Conservation (phyloP, 768 basidiomycete genomes). For the Naganishia antarctica region DNA sequence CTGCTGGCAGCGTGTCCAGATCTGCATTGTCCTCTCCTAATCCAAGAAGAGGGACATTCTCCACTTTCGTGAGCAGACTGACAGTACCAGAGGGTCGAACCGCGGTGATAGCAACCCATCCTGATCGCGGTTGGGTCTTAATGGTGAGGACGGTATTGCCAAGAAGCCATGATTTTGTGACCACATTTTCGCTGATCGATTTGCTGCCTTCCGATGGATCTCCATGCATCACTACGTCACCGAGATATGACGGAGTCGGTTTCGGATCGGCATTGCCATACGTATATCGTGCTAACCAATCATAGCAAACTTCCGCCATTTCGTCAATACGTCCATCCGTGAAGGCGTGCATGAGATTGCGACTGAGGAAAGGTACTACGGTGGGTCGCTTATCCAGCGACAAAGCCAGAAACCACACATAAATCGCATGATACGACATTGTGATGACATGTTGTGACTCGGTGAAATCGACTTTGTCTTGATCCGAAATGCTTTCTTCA, state of each 20-base stretch:
- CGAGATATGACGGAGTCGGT: slow-evolving; percentile 71
- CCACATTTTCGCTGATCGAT: slow-evolving; percentile 26
- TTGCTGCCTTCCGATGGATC: slow-evolving; percentile 36
- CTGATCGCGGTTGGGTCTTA: slow-evolving; percentile 63
- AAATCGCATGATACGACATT: slow-evolving; percentile 83
- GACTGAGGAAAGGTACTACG: slow-evolving; percentile 78
- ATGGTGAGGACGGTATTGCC: slow-evolving; percentile 82
- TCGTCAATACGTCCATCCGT: slow-evolving; percentile 73
- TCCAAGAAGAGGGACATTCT: slow-evolving; percentile 81
- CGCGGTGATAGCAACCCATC: slow-evolving; percentile 83
- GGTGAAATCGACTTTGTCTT: slow-evolving; percentile 54
- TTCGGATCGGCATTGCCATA: slow-evolving; percentile 90
- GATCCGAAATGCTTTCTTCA: slow-evolving; percentile 24
- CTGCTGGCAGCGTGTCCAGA: slow-evolving; percentile 63
- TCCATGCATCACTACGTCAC: slow-evolving; percentile 70
- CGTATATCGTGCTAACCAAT: slow-evolving; percentile 92
- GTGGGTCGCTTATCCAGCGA: slow-evolving; percentile 72
- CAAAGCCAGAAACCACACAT: slow-evolving; percentile 88
- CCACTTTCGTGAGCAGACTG: slow-evolving; percentile 72
- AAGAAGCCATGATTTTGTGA: slow-evolving; percentile 71
- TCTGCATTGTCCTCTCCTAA: slow-evolving; percentile 82
- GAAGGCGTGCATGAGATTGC: slow-evolving; percentile 79
- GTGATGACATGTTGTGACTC: slow-evolving; percentile 85
- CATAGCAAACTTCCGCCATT: slow-evolving; percentile 91
- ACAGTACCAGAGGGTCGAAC: slow-evolving; percentile 85